Base-by-base conservation (phyloP, 2,329 filamentous ascomycete genomes). In the Cercospora sp. region DNA sequence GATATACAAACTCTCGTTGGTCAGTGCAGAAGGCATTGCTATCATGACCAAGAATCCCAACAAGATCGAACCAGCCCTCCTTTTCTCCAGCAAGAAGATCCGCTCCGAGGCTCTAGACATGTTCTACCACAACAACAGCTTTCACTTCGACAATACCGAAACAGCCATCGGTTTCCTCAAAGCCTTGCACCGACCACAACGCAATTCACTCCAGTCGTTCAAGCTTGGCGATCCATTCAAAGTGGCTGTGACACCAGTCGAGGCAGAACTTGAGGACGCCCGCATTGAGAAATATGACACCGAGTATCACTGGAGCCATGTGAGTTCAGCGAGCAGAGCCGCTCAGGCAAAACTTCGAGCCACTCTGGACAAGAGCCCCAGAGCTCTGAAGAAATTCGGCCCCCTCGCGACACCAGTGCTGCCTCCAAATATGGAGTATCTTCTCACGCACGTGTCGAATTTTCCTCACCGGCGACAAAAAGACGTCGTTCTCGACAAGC, bases 1-100 rank as follows among this genome's bases (percentile, higher is more conserved):
- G 13, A 71, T 71, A 12, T 69, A 67, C 39, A 16, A 28, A 10
- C 36, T 68, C 5, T 64, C 60, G 3, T 31, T 60, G 8, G 13
- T 26, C 6, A 39, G 55, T 7, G 13, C 31, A 28, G 39, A 61
- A 1, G 28, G 28, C 4, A 26, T 61, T 3, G 59, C 33, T 18
- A 8, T 61, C 4, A 61, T 2, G 36, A 18, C 0, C 20, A 61
- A 30, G 3, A 45, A 45, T 2, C 33, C 36, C 0, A 18, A 28
- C 59, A 61, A 61, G 36, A 20, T 45, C 36, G 59, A 61, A 16
- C 63, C 63, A 30, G 26, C 31, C 26, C 63, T 60, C 55, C 42
- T 65, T 39, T 31, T 28, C 23, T 33, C 42, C 36, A 59, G 63
- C 55, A 42, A 39, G 18, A 51, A 64, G 53, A 64, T 45, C 9